Evolutionary conservation across 108 stramenopile species (phyloP), one percentile per base, ranked within the genome.

Genomic region (Nannochloropsis salina): DNA sequence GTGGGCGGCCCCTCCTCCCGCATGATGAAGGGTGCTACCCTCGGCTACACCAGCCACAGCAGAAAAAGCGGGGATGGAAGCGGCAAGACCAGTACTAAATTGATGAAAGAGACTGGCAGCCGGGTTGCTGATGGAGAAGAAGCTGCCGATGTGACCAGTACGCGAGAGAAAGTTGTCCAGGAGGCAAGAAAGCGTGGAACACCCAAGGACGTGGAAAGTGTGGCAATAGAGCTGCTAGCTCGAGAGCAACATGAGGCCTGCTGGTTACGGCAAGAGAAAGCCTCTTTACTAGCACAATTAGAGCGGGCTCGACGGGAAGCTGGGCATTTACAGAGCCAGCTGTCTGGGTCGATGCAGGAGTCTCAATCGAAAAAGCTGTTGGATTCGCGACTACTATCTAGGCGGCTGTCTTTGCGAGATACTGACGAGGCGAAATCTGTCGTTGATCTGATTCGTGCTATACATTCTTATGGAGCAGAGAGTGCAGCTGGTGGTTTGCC

Each of bases 21-120:
- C n/a, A 74, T n/a, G n/a, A 74, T 74, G 61, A 74, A 74, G 61
- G 61, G 61, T n/a, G 61, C 61, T n/a, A 74, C 61, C 61, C 61
- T 74, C n/a, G 61, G 61, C 61, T n/a, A 74, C 61, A n/a, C 61
- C 61, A 6, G 61, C 61, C 15, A n/a, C 15, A n/a, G 61, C n/a
- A 8, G 61, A 6, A 74, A n/a, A 74, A n/a, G 61, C 61, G n/a
- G 61, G 15, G 61, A n/a, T 74, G 61, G 61, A 6, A 74, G 61
- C 61, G n/a, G 61, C 8, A 74, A n/a, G 4, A 74, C 2, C 61
- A n/a, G 15, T 74, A 15, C 1, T 31, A 31, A 31, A 31, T 31
- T 31, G 31, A 31, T 31, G 31, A 31, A 31, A 31, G 31, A 31
- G 31, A 1, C 31, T n/a, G 6, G 4, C 8, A 74, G n/a, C 61